These are phyloP conservation scores for Taphrina pruni DNA, from an alignment of 1,139 yeast species.

Conservation along the genomic window DNA sequence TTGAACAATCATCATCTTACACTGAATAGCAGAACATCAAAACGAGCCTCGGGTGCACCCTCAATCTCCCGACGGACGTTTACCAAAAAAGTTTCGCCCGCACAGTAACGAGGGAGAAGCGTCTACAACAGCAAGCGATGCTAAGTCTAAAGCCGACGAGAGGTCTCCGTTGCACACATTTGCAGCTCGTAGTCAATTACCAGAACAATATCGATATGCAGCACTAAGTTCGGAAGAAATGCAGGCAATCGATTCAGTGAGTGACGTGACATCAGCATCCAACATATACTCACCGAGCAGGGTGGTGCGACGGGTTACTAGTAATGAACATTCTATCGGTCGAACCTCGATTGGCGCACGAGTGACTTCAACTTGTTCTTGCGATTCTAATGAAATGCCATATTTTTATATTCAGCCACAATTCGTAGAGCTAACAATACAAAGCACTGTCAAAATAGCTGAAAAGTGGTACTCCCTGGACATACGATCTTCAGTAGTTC, in stretches of 20 bases:
- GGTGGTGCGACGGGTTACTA: slow-evolving; percentile 4
- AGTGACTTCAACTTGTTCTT: too few species aligned
- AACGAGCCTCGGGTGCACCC: slow-evolving; percentile 5
- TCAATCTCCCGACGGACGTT: neutral
- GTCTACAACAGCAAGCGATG: neutral
- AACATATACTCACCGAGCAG: neutral
- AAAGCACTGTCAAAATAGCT: too few species aligned
- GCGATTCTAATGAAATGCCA: too few species aligned
- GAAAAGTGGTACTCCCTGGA: too few species aligned
- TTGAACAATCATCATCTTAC: too few species aligned
- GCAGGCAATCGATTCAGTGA: slow-evolving; percentile 26
- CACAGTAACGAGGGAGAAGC: neutral
- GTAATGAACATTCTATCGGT: neutral
- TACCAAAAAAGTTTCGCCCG: slow-evolving; percentile 4
- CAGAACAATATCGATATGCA: slow-evolving; percentile 5
- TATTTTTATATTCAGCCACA: too few species aligned
- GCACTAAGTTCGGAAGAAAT: slow-evolving; percentile 8
- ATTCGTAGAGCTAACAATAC: too few species aligned
- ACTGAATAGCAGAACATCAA: neutral
- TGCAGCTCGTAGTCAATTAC: slow-evolving; percentile 6
- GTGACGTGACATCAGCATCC: neutral
- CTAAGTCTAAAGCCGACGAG: too few species aligned
- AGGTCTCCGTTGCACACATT: neutral
- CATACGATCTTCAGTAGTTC: too few species aligned
- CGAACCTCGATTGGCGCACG: too few species aligned